Percentiles rank a stretch among this genome's conserved stretches.
Conservation (phyloP, 2,329 filamentous ascomycete genomes). For the Ophiostoma himal-ulmi region DNA sequence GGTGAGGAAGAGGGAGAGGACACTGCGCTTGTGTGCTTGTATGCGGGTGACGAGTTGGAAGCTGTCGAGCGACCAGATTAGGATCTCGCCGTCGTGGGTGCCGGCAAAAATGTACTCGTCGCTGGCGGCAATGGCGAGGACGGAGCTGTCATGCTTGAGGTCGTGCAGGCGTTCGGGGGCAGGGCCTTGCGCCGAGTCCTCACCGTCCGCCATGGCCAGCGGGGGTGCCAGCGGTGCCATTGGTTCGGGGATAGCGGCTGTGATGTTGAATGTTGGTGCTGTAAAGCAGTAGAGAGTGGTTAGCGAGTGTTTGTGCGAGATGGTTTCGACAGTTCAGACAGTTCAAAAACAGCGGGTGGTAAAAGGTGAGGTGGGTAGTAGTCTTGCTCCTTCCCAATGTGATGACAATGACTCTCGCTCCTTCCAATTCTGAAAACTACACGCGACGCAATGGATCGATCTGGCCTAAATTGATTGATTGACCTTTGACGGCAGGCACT, state of each 20-base stretch:
- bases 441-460: not conserved
- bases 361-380: not conserved
- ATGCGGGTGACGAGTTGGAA: conserved; percentile 75
- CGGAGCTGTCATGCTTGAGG: conserved; percentile 69
- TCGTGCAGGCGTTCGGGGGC: conserved; percentile 65
- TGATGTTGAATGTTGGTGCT: not conserved
- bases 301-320: not conserved
- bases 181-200: conserved; percentile 23
- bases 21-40: conserved; percentile 85
- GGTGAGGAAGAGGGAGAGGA: conserved; percentile 79
- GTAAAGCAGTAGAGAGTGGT: not conserved
- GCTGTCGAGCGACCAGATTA: conserved; percentile 83
- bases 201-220: conserved; percentile 24
- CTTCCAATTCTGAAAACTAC: not conserved
- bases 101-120: conserved; percentile 81
- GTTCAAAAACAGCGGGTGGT: not conserved
- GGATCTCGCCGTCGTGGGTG: conserved; percentile 87
- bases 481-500: not conserved
- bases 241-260: conserved; percentile 17
- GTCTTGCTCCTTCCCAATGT: not conserved
- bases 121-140: conserved; percentile 77
- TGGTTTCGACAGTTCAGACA: not conserved
- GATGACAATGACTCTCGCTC: not conserved
- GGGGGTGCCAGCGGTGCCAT: conserved; percentile 27
- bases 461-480: not conserved